phyloP scores from a whole-genome alignment of 2,329 filamentous ascomycete genomes.

The Ophiostoma tasmaniense region DNA sequence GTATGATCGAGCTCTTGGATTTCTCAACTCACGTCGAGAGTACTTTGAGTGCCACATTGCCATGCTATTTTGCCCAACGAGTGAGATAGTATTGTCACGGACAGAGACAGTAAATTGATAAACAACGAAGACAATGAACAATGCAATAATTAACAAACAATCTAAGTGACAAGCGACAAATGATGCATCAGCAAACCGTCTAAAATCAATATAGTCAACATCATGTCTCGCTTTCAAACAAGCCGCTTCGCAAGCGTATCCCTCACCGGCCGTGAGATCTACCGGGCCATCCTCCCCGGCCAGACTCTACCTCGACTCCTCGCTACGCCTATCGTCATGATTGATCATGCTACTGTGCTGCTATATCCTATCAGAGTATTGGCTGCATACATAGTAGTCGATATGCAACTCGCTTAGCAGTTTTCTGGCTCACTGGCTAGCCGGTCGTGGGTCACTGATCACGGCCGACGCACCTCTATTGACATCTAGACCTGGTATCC shows the following conservation, averaged over 20 bases:
- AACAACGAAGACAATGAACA: not conserved
- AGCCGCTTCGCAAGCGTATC: not conserved
- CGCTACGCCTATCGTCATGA: not conserved
- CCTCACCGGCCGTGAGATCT: not conserved
- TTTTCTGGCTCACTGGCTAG: not conserved
- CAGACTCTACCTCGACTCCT: not conserved
- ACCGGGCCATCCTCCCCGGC: not conserved
- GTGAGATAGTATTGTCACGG: not conserved
- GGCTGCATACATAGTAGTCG: not conserved
- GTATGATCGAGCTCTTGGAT: not conserved
- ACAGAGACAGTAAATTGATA: not conserved
- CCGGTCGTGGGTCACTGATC: not conserved
- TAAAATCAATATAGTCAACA: not conserved
- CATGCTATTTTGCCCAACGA: not conserved
- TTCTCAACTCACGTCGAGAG: not conserved
- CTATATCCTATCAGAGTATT: not conserved
- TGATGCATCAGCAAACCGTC: not conserved
- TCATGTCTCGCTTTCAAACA: not conserved
- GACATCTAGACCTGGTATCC: not conserved
- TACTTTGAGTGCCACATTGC: not conserved
- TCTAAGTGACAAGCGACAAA: not conserved
- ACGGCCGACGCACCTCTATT: not conserved
- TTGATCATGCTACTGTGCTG: not conserved
- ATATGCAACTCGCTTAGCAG: not conserved
- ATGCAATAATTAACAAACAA: not conserved